phyloP scores from a whole-genome alignment of 2,329 filamentous ascomycete species.

The Alternaria gaisen region DNA sequence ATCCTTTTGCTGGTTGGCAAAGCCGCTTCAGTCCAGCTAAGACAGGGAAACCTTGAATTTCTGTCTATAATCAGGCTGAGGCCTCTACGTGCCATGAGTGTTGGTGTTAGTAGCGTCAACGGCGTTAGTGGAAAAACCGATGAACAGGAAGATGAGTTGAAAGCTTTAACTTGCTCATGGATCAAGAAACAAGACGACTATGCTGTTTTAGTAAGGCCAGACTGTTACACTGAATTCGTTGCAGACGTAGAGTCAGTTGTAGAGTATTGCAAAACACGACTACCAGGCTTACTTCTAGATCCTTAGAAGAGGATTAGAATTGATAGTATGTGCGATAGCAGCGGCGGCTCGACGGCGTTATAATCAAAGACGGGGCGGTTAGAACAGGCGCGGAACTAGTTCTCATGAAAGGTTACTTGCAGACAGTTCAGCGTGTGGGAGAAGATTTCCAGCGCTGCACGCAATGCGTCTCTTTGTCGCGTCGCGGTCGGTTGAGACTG shows the following conservation, averaged over 20 bases:
- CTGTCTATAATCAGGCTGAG: slow-evolving; percentile 3
- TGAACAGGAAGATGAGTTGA: not conserved
- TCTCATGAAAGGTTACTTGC: no score
- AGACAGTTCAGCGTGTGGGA: no score
- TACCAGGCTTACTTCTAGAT: not conserved
- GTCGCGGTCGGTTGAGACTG: no score
- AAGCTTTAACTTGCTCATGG: slow-evolving; percentile 15
- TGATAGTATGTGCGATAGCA: no score
- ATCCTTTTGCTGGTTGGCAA: slow-evolving; percentile 8
- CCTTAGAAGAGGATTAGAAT: no score
- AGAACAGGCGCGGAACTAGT: no score
- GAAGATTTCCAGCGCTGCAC: no score
- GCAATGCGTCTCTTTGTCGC: no score
- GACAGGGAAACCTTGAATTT: not conserved
- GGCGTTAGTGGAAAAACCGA: not conserved
- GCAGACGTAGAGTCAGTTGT: not conserved
- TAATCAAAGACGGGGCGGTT: no score
- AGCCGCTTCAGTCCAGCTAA: not conserved
- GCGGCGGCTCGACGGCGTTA: no score
- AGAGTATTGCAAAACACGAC: not conserved
- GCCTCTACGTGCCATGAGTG: slow-evolving; percentile 4
- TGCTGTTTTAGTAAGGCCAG: slow-evolving; percentile 19
- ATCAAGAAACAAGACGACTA: slow-evolving; percentile 8
- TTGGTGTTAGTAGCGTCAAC: slow-evolving; percentile 4
- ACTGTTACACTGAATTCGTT: slow-evolving; percentile 20